These are phyloP conservation scores for Eragrostis tef DNA, from an alignment of 202 grass and related monocot species.

Conservation along the genomic window DNA sequence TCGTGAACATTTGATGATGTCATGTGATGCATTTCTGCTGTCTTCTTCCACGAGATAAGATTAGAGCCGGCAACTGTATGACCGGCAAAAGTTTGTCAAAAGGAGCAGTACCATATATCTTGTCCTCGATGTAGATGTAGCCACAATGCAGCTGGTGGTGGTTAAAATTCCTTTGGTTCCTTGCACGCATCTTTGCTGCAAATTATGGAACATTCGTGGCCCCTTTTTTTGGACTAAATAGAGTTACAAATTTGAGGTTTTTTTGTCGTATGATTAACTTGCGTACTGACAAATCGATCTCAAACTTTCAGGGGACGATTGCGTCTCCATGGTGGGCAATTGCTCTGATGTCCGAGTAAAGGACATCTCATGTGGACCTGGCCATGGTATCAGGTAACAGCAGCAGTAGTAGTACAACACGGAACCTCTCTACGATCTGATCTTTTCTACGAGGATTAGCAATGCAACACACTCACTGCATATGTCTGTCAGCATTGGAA, in stretches of 20 bases:
- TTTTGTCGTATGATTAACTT: background rate
- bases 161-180: background rate
- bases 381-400: slow-evolving; percentile 81
- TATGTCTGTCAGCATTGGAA: slow-evolving; percentile 64
- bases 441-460: background rate
- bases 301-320: slow-evolving; percentile 69
- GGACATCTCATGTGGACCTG: slow-evolving; percentile 74
- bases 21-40: background rate
- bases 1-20: background rate
- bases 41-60: slow-evolving; percentile 24
- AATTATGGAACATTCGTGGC: background rate
- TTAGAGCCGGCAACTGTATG: slow-evolving; percentile 18
- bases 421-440: background rate
- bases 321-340: slow-evolving; percentile 77
- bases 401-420: background rate
- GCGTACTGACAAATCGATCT: background rate
- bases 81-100: slow-evolving; percentile 12
- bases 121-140: background rate
- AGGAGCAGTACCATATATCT: background rate
- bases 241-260: background rate
- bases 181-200: background rate
- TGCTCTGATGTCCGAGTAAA: slow-evolving; percentile 63
- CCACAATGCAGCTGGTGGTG: background rate
- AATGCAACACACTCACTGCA: background rate
- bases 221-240: background rate